phyloP scores from a whole-genome alignment of 345 rosid species.

The Kandelia obovata region DNA sequence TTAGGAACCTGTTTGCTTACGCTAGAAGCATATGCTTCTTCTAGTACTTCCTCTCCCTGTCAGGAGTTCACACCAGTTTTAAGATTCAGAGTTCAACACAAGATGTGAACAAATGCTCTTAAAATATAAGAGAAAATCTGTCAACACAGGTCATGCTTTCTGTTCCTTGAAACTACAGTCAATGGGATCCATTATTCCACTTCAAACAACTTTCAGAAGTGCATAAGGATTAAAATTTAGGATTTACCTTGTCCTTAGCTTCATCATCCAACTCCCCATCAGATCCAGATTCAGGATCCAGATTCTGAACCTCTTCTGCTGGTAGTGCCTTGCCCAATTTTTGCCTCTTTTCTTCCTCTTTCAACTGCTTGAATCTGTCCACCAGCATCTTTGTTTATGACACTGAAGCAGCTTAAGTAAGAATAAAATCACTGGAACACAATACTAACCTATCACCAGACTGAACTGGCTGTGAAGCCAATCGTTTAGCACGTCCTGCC shows the following conservation, averaged over 20 bases:
- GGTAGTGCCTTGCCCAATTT: slow-evolving; percentile 53
- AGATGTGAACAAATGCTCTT: background rate
- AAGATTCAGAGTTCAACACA: background rate
- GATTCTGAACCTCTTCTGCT: slow-evolving; percentile 38
- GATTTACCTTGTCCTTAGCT: slow-evolving; percentile 43
- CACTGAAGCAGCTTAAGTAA: slow-evolving; percentile 9
- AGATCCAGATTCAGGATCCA: slow-evolving; percentile 50
- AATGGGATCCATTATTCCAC: background rate
- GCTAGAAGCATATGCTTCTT: slow-evolving; percentile 67
- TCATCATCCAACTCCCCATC: slow-evolving; percentile 65
- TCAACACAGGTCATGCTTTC: background rate
- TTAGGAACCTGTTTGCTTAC: slow-evolving; percentile 55
- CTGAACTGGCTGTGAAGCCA: slow-evolving; percentile 62
- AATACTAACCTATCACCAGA: slow-evolving; percentile 64
- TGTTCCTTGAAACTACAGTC: background rate
- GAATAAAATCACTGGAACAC: slow-evolving; percentile 2
- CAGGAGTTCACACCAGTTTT: slow-evolving; percentile 14
- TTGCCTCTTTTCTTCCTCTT: slow-evolving; percentile 64
- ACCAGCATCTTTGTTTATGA: slow-evolving; percentile 17
- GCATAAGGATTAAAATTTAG: slow-evolving; percentile 4
- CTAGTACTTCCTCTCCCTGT: slow-evolving; percentile 69
- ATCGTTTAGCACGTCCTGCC: slow-evolving; percentile 92
- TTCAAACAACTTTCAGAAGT: background rate
- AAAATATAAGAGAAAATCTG: background rate
- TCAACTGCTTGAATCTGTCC: slow-evolving; percentile 71